Conservation (phyloP, 2,329 filamentous ascomycete species). For the Blumeria hordei region DNA sequence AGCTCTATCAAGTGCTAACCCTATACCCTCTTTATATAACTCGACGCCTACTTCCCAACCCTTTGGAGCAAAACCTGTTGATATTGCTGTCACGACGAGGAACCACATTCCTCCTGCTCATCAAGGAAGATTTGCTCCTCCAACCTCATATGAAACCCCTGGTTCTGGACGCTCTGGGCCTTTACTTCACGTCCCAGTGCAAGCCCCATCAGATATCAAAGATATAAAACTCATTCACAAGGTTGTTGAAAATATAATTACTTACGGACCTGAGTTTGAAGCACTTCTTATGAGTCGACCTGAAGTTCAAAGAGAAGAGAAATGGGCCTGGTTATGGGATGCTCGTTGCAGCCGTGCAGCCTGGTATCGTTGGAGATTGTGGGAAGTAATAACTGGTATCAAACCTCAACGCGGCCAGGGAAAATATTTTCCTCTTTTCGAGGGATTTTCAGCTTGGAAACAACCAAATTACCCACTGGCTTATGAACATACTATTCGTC, state of each 20-base stretch:
- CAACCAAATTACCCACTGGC: slow-evolving; percentile 46
- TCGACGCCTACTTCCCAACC: slow-evolving; percentile 29
- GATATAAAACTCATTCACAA: slow-evolving; percentile 70
- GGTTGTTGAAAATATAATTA: slow-evolving; percentile 56
- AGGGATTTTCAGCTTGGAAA: slow-evolving; percentile 55
- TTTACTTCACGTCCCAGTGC: slow-evolving; percentile 44
- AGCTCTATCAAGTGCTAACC: slow-evolving; percentile 26
- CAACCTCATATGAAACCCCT: slow-evolving; percentile 37
- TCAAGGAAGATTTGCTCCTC: slow-evolving; percentile 49
- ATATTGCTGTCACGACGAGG: slow-evolving; percentile 18
- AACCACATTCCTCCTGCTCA: slow-evolving; percentile 24
- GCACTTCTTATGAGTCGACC: slow-evolving; percentile 72
- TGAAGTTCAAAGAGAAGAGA: slow-evolving; percentile 64
- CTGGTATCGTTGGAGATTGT: slow-evolving; percentile 84
- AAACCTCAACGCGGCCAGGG: slow-evolving; percentile 21
- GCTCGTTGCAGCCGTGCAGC: slow-evolving; percentile 53
- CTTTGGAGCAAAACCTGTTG: slow-evolving; percentile 51
- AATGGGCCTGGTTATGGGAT: slow-evolving; percentile 89
- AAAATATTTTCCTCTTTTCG: slow-evolving; percentile 43
- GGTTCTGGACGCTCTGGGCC: slow-evolving; percentile 18
- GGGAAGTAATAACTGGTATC: slow-evolving; percentile 56
- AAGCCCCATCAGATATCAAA: slow-evolving; percentile 51
- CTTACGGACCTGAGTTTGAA: slow-evolving; percentile 70
- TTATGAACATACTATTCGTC: slow-evolving; percentile 54
- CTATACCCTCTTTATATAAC: slow-evolving; percentile 17